Conservation (phyloP, 805 yeast species). For the Grigorovia transvaalensis region DNA sequence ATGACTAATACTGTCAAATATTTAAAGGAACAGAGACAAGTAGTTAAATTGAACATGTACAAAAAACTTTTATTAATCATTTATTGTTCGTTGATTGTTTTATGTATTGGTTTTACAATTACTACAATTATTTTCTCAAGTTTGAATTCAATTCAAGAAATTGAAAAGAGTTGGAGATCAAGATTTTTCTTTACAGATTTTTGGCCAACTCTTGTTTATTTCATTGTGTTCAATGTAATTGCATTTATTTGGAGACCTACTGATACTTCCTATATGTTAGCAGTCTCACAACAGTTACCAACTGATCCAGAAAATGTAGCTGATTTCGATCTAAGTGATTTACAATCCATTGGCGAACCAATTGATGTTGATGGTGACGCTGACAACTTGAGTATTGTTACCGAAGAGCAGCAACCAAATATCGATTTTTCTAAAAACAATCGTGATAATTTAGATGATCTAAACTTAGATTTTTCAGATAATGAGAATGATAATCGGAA, state of each 20-base stretch:
- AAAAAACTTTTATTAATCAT: slow-evolving; percentile 65
- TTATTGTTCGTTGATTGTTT: slow-evolving; percentile 56
- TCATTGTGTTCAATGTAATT: slow-evolving; percentile 68
- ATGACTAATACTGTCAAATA: slow-evolving; percentile 64
- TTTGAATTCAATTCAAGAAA: slow-evolving; percentile 62
- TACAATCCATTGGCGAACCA: slow-evolving; percentile 34
- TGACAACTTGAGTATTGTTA: slow-evolving; percentile 18
- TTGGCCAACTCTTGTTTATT: slow-evolving; percentile 89
- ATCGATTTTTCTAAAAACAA: background rate
- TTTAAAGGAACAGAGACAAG: slow-evolving; percentile 76
- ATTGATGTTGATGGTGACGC: slow-evolving; percentile 28
- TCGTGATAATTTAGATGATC: slow-evolving; percentile 7
- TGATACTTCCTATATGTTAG: slow-evolving; percentile 86
- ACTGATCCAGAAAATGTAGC: slow-evolving; percentile 64
- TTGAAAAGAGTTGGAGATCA: slow-evolving; percentile 86
- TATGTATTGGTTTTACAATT: slow-evolving; percentile 60
- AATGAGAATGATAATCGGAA: slow-evolving; percentile 13
- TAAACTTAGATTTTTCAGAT: slow-evolving; percentile 25
- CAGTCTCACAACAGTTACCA: slow-evolving; percentile 87
- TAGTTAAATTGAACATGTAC: slow-evolving; percentile 84
- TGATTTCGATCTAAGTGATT: slow-evolving; percentile 52
- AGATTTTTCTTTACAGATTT: slow-evolving; percentile 83
- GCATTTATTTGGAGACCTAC: slow-evolving; percentile 97
- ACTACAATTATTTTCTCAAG: slow-evolving; percentile 63
- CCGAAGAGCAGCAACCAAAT: slow-evolving; percentile 5